Percentiles rank a stretch among this genome's conserved stretches.
These are phyloP conservation scores for Pneumocystis canis DNA, from an alignment of 1,139 yeast genomes.

Conservation along the genomic window DNA sequence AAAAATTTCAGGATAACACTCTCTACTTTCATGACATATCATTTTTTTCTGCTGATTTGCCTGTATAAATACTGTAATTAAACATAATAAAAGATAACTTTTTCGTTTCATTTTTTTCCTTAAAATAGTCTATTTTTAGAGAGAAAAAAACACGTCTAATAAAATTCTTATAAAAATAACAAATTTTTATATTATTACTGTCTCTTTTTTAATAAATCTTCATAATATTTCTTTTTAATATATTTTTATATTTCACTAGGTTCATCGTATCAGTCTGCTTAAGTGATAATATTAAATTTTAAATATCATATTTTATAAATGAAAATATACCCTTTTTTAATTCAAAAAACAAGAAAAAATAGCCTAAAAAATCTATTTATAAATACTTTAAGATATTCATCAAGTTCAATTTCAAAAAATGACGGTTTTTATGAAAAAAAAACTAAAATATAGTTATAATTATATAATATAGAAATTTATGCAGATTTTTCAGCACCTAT, in stretches of 20 bases:
- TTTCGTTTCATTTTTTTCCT: neutral
- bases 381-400: neutral
- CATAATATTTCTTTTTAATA: too few species aligned
- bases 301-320: too few species aligned
- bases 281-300: too few species aligned
- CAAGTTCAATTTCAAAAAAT: neutral
- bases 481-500: neutral
- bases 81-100: neutral
- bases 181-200: too few species aligned
- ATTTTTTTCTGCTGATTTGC: neutral
- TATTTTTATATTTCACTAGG: too few species aligned
- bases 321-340: neutral
- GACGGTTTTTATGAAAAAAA: neutral
- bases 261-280: too few species aligned
- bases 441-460: neutral
- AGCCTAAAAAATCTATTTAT: neutral
- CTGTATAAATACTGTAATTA: neutral
- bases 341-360: neutral
- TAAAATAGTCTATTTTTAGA: neutral
- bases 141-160: neutral
- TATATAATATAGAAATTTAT: neutral
- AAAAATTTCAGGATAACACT: constrained; percentile 1
- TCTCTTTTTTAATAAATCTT: too few species aligned
- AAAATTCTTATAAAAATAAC: too few species aligned
- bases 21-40: neutral